Conservation (phyloP, 352 stramenopile species). For the Blastocystis sp. region DNA sequence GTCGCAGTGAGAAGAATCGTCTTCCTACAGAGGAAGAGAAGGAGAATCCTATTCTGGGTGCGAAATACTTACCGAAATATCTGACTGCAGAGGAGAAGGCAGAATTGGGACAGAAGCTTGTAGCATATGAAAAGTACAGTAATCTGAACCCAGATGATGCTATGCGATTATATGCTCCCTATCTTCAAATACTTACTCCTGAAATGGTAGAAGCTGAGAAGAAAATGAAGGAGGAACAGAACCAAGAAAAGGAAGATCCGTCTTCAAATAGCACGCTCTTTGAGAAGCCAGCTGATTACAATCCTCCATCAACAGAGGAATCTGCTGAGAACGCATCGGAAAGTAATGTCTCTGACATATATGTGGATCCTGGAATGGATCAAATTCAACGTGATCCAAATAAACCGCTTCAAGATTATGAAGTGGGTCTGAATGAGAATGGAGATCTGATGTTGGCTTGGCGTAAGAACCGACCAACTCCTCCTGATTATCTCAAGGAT, state of each 20-base stretch:
- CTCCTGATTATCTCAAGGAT: background rate
- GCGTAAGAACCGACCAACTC: background rate
- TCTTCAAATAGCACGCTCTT: background rate
- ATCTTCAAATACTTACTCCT: background rate
- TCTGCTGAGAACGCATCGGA: background rate
- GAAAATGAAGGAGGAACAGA: background rate
- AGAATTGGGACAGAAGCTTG: background rate
- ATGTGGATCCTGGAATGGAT: slow-evolving; percentile 13
- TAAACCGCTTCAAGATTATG: slow-evolving; percentile 16
- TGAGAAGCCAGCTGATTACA: background rate
- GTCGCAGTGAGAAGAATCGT: background rate
- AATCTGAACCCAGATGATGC: background rate
- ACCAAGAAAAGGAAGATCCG: background rate
- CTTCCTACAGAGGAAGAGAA: background rate
- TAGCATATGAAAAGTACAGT: background rate
- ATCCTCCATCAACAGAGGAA: background rate
- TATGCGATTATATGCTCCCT: background rate
- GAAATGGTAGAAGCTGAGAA: slow-evolving; percentile 4
- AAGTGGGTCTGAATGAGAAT: background rate
- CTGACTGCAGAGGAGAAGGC: background rate
- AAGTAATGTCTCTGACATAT: background rate
- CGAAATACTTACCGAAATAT: background rate
- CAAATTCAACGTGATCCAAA: background rate
- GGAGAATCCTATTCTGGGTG: background rate
- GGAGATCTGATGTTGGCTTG: slow-evolving; percentile 1